Percentiles rank a stretch among this genome's conserved stretches.
These are phyloP conservation scores for Penicillium crystallinum DNA, from an alignment of 495 filamentous ascomycete species.

Conservation along the genomic window DNA sequence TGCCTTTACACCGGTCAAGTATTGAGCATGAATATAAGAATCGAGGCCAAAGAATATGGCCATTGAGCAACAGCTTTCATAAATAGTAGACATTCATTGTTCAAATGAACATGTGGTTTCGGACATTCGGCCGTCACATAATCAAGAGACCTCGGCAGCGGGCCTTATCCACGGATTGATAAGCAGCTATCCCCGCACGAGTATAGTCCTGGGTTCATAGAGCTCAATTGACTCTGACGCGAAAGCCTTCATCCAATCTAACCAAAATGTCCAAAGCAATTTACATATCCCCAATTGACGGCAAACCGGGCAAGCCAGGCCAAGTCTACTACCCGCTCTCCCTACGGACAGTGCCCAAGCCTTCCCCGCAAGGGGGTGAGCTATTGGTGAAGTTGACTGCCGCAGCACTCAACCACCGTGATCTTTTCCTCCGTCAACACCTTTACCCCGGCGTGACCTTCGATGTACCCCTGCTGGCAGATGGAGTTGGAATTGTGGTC, in stretches of 20 bases:
- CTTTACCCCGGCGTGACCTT: constrained; percentile 83
- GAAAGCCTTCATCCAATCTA: background rate
- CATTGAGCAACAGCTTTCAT: too few species aligned
- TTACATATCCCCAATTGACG: constrained; percentile 45
- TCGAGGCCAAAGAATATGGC: too few species aligned
- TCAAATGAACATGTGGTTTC: background rate
- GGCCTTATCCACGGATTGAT: constrained; percentile 13
- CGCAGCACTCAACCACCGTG: constrained; percentile 84
- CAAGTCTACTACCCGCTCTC: constrained; percentile 73
- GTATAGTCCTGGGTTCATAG: background rate
- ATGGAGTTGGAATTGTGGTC: constrained; percentile 71
- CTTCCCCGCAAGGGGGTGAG: constrained; percentile 56
- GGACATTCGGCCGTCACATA: background rate
- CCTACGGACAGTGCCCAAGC: constrained; percentile 52
- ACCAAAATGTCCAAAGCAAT: constrained; percentile 52
- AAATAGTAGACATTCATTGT: too few species aligned
- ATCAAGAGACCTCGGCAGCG: constrained; percentile 16
- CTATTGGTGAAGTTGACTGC: constrained; percentile 66
- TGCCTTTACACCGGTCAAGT: too few species aligned
- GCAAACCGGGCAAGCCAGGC: constrained; percentile 71
- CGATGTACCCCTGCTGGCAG: constrained; percentile 66
- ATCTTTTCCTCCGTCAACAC: constrained; percentile 86
- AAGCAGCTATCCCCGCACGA: constrained; percentile 20
- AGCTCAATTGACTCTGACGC: background rate
- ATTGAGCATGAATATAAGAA: too few species aligned